Evolutionary conservation across 306 rosid species (phyloP).

Genomic region (Rosa multiflora): DNA sequence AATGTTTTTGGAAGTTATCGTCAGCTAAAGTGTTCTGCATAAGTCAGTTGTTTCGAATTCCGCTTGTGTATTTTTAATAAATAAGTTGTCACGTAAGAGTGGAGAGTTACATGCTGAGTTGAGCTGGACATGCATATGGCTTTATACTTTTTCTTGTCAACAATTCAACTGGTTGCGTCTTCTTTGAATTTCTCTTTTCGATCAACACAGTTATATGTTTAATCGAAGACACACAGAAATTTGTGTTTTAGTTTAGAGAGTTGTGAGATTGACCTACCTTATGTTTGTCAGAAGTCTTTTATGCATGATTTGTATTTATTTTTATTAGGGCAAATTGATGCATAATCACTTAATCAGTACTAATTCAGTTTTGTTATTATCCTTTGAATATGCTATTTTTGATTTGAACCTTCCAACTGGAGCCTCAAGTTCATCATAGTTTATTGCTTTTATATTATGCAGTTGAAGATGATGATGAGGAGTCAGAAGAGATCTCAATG

Average conservation of each 20-base stretch:
- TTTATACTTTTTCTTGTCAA: background rate
- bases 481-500: constrained; percentile 60
- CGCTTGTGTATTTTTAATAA: background rate
- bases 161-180: background rate
- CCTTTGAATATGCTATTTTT: background rate
- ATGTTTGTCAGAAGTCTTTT: no score
- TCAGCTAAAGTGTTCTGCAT: background rate
- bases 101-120: background rate
- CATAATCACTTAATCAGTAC: background rate
- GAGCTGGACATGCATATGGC: background rate
- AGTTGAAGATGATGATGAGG: constrained; percentile 45
- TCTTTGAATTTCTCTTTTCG: background rate
- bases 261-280: background rate
- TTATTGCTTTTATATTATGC: constrained; percentile 35
- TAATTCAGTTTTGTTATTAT: constrained; percentile 1
- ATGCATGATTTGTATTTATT: no score
- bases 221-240: background rate
- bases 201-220: background rate
- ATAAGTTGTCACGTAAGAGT: background rate
- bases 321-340: background rate
- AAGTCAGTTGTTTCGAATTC: background rate
- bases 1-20: background rate
- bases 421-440: background rate
- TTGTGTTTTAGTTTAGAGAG: background rate
- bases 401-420: background rate